phyloP scores from a whole-genome alignment of 2,329 filamentous ascomycete species.

The Aspergillus calidoustus region DNA sequence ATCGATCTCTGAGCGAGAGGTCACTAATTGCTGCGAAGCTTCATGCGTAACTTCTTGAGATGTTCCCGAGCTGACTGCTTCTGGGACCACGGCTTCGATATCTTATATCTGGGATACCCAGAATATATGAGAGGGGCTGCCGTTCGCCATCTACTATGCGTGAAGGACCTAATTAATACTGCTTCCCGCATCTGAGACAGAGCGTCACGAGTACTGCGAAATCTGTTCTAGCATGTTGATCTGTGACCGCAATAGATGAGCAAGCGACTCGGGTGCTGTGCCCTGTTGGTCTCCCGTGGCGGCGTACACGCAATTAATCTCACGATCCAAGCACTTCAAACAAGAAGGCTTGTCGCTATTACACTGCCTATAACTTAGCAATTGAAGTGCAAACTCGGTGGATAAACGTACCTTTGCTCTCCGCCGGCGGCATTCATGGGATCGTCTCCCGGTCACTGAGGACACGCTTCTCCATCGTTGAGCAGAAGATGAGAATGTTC shows the following conservation, averaged over 20 bases:
- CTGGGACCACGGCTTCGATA: not conserved
- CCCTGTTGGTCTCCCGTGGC: not conserved
- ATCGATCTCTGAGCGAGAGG: not conserved
- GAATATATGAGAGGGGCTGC: not conserved
- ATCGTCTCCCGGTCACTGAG: not conserved
- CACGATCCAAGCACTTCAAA: not conserved
- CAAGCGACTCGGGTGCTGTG: not conserved
- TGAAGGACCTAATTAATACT: not conserved
- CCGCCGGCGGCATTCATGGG: constrained; percentile 1
- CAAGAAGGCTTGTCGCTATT: not conserved
- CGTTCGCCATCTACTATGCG: not conserved
- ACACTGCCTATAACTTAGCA: not conserved
- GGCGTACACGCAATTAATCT: too few relatives aligned
- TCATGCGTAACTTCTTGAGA: not conserved
- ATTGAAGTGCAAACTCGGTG: not conserved
- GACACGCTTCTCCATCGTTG: not conserved
- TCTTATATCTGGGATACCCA: not conserved
- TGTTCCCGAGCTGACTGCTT: not conserved
- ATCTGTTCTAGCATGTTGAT: constrained; percentile 1
- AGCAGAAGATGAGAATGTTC: not conserved
- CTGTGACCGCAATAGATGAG: not conserved
- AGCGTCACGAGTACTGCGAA: not conserved
- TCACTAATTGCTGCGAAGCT: not conserved
- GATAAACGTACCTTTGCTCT: not conserved
- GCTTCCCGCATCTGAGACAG: not conserved